Conservation (phyloP, 306 rosid species). For the Leucaena leucocephala region DNA sequence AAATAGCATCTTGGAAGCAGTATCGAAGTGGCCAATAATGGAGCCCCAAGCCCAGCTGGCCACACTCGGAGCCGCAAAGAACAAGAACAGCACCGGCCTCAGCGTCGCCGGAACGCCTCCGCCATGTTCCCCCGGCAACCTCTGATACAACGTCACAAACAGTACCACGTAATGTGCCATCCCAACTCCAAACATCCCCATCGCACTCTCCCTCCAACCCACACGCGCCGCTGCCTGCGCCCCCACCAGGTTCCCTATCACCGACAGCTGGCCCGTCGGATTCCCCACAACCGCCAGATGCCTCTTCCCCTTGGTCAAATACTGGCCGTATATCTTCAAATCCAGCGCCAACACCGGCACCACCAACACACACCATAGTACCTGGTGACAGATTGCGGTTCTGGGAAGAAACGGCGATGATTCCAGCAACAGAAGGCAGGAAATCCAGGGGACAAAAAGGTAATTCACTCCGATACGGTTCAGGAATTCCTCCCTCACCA, state of each 20-base stretch:
- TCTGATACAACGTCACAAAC: slow-evolving; percentile 58
- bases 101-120: slow-evolving; percentile 43
- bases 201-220: slow-evolving; percentile 61
- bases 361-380: slow-evolving; percentile 50
- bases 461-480: slow-evolving; percentile 53
- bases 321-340: slow-evolving; percentile 58
- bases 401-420: slow-evolving; percentile 48
- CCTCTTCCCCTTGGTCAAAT: slow-evolving; percentile 55
- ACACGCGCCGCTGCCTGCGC: slow-evolving; percentile 48
- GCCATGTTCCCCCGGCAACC: slow-evolving; percentile 40
- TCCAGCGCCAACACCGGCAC: slow-evolving; percentile 55
- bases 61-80: not conserved
- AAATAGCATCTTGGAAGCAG: slow-evolving; percentile 56
- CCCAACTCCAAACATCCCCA: slow-evolving; percentile 38
- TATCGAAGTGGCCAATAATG: slow-evolving; percentile 43
- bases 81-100: slow-evolving; percentile 54
- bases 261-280: slow-evolving; percentile 56
- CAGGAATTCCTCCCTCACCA: slow-evolving; percentile 52
- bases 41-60: slow-evolving; percentile 43
- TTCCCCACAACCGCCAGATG: slow-evolving; percentile 50
- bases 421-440: slow-evolving; percentile 51
- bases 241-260: slow-evolving; percentile 56
- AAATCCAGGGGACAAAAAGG: slow-evolving; percentile 63
- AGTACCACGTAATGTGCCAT: slow-evolving; percentile 59
- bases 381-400: slow-evolving; percentile 12